Conservation (phyloP, 202 grass and related monocot genomes). For the Dendrocalamus latiflorus region DNA sequence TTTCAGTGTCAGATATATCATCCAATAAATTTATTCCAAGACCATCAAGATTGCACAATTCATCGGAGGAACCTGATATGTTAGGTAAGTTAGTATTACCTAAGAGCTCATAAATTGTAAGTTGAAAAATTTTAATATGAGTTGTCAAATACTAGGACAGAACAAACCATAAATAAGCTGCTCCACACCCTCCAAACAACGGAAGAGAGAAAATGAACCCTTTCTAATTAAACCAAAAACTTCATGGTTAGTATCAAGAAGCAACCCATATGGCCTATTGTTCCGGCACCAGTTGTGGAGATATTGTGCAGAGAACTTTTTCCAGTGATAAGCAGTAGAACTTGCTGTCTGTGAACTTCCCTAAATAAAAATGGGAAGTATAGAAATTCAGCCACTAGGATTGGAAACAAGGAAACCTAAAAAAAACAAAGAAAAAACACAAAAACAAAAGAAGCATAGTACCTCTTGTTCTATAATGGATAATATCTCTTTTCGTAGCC, state of each 20-base stretch:
- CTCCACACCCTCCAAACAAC: constrained; percentile 69
- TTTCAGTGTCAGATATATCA: constrained; percentile 43
- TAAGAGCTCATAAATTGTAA: constrained; percentile 17
- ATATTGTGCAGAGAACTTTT: constrained; percentile 72
- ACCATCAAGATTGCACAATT: constrained; percentile 25
- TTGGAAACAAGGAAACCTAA: constrained; percentile 14
- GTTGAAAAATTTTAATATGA: constrained; percentile 18
- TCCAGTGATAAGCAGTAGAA: constrained; percentile 76
- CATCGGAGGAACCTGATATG: constrained; percentile 72
- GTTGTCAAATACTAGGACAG: constrained; percentile 21
- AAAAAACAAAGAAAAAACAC: background rate
- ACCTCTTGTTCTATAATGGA: constrained; percentile 84
- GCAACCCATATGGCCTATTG: constrained; percentile 68
- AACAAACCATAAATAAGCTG: constrained; percentile 73
- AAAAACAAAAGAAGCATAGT: constrained; percentile 7
- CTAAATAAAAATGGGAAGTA: constrained; percentile 42
- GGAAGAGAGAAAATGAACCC: constrained; percentile 77
- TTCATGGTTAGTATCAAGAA: constrained; percentile 64
- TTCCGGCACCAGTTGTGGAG: constrained; percentile 70
- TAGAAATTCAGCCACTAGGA: constrained; percentile 22
- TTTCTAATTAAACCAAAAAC: constrained; percentile 92
- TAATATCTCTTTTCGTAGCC: constrained; percentile 79
- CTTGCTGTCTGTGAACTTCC: constrained; percentile 50
- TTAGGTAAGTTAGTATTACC: constrained; percentile 4
- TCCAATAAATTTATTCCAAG: constrained; percentile 29